Base-by-base conservation (phyloP, 352 stramenopile species). In the Phytophthora constricta region DNA sequence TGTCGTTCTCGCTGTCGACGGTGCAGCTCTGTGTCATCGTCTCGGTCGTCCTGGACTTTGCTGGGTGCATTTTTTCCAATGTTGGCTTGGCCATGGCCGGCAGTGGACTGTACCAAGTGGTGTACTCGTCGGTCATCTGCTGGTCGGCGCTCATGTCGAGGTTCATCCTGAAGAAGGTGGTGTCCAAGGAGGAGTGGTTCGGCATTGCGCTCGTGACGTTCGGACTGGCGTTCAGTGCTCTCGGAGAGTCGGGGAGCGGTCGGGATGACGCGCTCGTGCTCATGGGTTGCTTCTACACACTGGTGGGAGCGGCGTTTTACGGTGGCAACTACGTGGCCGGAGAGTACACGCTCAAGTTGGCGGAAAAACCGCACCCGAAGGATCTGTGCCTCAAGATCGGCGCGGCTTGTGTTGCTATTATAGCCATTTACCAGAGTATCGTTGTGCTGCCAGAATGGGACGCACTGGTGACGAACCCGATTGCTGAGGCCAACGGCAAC, bases 71-170 rank as follows among this genome's bases (percentile, higher is more conserved):
- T 39, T 95, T 95, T 66, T 93, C 82, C 55, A 95, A 92, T 57
- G 76, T 93, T 22, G 87, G 85, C 2, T 64, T 95, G 23, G 87
- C 86, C 16, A 93, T 95, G 85, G 85, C 87, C 2, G 85, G 87
- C 7, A 93, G 85, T 47, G 87, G 87, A 5, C 72, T 95, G 23
- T 95, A 91, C 51, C 87, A 95, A 66, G 84, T 93, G 31, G 79
- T 91, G 33, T 95, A 95, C 70, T 95, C 85, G 55, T 92, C 85
- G 17, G 86, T 96, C 31, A 92, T 96, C 65, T 94, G 87, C 70
- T 96, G 87, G 87, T 94, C 86, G 25, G 87, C 86, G 54, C 70
- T 96, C 33, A 74, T 96, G 41, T 96, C 86, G 22, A 77, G 87
- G 7, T 79, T 89, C 58, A 75, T 93, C 42, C 70, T 96, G 10